These are phyloP conservation scores for Aspergillus alliaceus DNA, from an alignment of 2,329 filamentous ascomycete genomes.

Conservation along the genomic window DNA sequence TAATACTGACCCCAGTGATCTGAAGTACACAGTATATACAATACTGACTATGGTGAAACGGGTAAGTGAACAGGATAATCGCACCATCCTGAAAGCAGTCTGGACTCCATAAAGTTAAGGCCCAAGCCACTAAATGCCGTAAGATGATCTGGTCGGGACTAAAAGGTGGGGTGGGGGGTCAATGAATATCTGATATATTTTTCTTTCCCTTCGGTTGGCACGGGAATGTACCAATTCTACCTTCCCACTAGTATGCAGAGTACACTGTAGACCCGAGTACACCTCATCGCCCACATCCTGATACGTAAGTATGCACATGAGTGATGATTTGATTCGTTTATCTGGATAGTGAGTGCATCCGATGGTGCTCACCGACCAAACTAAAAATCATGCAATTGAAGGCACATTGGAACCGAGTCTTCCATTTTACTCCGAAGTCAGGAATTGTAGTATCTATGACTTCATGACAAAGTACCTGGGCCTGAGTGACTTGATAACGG, in stretches of 20 bases:
- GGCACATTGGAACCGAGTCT: not conserved
- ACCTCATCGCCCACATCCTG: not conserved
- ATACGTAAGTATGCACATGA: not conserved
- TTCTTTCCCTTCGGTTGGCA: not conserved
- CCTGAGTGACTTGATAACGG: not conserved
- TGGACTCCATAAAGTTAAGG: not conserved
- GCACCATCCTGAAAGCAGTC: not conserved
- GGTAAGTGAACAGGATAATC: not conserved
- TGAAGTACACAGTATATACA: conserved; percentile 2
- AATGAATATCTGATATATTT: not conserved
- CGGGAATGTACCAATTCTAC: not conserved
- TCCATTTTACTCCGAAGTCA: not conserved
- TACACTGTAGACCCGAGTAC: conserved; percentile 2
- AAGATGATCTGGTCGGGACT: not conserved
- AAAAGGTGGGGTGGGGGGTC: not conserved
- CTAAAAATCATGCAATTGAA: not conserved
- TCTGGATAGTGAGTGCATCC: not conserved
- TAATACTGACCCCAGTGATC: conserved; percentile 1
- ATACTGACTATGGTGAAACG: not conserved
- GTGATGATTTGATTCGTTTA: not conserved
- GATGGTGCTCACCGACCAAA: not conserved
- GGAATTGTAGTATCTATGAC: not conserved
- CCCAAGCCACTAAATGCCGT: not conserved
- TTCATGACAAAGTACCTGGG: not conserved
- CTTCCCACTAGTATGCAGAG: conserved; percentile 1